phyloP scores from a whole-genome alignment of 2,329 filamentous ascomycete species.

The Cladosporium sphaerospermum region DNA sequence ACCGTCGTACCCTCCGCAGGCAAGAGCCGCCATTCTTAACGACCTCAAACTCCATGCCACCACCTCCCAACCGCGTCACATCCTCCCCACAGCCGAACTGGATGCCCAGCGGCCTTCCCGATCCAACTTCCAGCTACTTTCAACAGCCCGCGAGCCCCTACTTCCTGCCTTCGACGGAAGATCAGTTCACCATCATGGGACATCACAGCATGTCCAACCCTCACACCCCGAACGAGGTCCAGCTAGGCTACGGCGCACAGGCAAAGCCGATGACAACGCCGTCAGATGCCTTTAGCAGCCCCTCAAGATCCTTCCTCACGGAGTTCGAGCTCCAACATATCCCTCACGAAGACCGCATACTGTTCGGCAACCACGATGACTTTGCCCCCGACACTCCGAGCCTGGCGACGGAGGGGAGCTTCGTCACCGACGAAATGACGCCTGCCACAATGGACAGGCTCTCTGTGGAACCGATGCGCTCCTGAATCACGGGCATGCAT shows the following conservation, averaged over 20 bases:
- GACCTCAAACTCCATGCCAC: conserved; percentile 7
- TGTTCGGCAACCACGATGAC: conserved; percentile 18
- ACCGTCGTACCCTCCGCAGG: conserved; percentile 14
- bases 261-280: conserved; percentile 14
- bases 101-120: neutral
- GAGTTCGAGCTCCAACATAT: conserved; percentile 16
- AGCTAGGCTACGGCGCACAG: conserved; percentile 10
- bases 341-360: conserved; percentile 15
- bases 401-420: conserved; percentile 25
- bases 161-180: conserved; percentile 16
- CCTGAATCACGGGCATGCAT: neutral
- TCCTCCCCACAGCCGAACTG: neutral
- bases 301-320: conserved; percentile 11
- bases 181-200: conserved; percentile 11
- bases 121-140: neutral
- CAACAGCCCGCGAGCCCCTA: conserved; percentile 18
- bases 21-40: conserved; percentile 9
- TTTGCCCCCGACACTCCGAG: conserved; percentile 24
- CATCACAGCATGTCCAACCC: conserved; percentile 14
- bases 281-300: conserved; percentile 4
- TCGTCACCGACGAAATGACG: conserved; percentile 20
- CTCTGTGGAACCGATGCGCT: conserved; percentile 6
- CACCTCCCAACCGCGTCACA: conserved; percentile 7
- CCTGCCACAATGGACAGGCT: neutral
- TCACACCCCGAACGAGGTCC: conserved; percentile 5